phyloP scores from a whole-genome alignment of 2,329 filamentous ascomycete species.

The Neonectria magnoliae region DNA sequence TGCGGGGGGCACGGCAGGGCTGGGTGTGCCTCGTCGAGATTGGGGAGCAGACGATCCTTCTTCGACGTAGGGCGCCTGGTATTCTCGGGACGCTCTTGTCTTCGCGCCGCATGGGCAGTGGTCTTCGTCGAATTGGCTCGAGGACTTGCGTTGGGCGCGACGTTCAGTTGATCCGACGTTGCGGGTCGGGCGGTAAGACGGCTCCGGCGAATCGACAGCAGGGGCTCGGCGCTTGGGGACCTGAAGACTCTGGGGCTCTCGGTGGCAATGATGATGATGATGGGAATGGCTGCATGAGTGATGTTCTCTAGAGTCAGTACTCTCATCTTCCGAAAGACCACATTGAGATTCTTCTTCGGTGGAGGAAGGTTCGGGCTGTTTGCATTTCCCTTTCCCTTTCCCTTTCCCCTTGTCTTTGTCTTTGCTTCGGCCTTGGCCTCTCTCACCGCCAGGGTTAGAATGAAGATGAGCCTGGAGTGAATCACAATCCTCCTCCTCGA shows the following conservation, averaged over 20 bases:
- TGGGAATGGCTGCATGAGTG: not conserved
- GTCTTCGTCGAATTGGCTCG: slow-evolving; percentile 32
- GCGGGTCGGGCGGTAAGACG: slow-evolving; percentile 37
- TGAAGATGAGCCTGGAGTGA: slow-evolving; percentile 12
- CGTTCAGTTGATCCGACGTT: slow-evolving; percentile 41
- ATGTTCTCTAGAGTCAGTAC: not conserved
- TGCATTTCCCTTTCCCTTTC: not conserved
- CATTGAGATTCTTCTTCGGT: not conserved
- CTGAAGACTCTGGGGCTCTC: not conserved
- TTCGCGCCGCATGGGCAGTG: not conserved
- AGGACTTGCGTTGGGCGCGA: slow-evolving; percentile 40
- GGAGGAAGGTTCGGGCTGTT: not conserved
- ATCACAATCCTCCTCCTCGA: not conserved
- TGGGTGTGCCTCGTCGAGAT: slow-evolving; percentile 8
- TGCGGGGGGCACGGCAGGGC: not conserved
- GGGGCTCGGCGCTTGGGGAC: not conserved
- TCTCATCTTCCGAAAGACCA: not conserved
- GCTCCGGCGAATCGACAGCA: slow-evolving; percentile 13
- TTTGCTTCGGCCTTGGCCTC: too few species aligned
- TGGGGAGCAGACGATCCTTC: slow-evolving; percentile 30
- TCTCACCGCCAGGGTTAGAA: not conserved
- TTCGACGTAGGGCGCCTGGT: slow-evolving; percentile 43
- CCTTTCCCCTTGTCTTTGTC: too few species aligned
- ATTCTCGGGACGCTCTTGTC: slow-evolving; percentile 19
- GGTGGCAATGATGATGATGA: not conserved